Conservation (phyloP, 768 basidiomycete species). For the Termitomyces sp. region DNA sequence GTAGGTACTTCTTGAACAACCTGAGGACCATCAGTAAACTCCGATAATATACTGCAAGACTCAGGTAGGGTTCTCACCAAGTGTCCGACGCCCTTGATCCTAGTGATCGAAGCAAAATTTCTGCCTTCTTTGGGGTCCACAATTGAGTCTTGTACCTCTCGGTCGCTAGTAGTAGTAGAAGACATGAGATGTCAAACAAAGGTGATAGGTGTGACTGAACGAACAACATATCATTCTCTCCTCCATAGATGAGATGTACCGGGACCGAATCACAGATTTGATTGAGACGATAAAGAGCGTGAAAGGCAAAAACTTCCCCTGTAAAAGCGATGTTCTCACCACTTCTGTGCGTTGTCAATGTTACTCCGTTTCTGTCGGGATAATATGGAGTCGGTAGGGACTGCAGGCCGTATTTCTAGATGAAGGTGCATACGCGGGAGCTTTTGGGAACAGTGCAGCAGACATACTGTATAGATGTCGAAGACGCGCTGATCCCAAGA, state of each 20-base stretch:
- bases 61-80: slow-evolving; percentile 16
- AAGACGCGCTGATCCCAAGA: slow-evolving; percentile 24
- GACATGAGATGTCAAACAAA: neutral
- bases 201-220: slow-evolving; percentile 4
- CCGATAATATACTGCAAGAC: neutral
- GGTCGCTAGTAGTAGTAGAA: slow-evolving; percentile 10
- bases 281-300: slow-evolving; percentile 22
- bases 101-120: slow-evolving; percentile 21
- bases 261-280: slow-evolving; percentile 22
- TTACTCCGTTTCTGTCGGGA: slow-evolving; percentile 21
- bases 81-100: slow-evolving; percentile 25
- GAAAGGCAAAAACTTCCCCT: slow-evolving; percentile 15
- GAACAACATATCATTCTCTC: slow-evolving; percentile 26
- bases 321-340: slow-evolving; percentile 24
- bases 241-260: slow-evolving; percentile 26
- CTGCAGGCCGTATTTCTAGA: slow-evolving; percentile 23
- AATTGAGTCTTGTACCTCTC: slow-evolving; percentile 22
- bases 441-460: neutral
- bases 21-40: slow-evolving; percentile 7
- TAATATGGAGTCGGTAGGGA: slow-evolving; percentile 23
- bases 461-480: slow-evolving; percentile 20
- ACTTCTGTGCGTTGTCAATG: slow-evolving; percentile 21
- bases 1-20: slow-evolving; percentile 24
- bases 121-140: slow-evolving; percentile 21
- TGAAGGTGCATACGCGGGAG: neutral